phyloP scores from a whole-genome alignment of 2,329 filamentous ascomycete genomes.

The Spiromastix sp. region DNA sequence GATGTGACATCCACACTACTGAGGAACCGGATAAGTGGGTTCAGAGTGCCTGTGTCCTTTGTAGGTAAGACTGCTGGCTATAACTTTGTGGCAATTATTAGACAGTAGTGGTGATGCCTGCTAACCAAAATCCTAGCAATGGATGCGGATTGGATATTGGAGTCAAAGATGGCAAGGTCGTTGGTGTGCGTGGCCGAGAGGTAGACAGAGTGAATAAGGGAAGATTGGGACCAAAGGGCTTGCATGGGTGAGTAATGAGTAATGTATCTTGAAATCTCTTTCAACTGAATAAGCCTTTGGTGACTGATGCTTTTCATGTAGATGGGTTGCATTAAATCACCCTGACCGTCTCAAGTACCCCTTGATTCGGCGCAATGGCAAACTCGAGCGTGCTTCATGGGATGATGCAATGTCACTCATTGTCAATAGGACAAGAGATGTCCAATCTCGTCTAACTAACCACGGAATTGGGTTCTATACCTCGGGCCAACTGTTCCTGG shows the following conservation, averaged over 20 bases:
- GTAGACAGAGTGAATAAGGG: slow-evolving; percentile 27
- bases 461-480: slow-evolving; percentile 33
- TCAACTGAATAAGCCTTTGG: not conserved
- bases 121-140: slow-evolving; percentile 14
- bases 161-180: slow-evolving; percentile 25
- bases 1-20: slow-evolving; percentile 20
- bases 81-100: not conserved
- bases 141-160: slow-evolving; percentile 27
- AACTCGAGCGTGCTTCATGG: slow-evolving; percentile 25
- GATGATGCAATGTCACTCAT: slow-evolving; percentile 30
- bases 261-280: not conserved
- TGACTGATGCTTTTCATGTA: slow-evolving; percentile 5
- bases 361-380: slow-evolving; percentile 24
- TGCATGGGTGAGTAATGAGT: slow-evolving; percentile 20
- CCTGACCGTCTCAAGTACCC: slow-evolving; percentile 24
- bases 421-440: slow-evolving; percentile 20
- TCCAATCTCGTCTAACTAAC: slow-evolving; percentile 21
- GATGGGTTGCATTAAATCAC: slow-evolving; percentile 20
- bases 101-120: not conserved
- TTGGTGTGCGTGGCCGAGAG: slow-evolving; percentile 26
- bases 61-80: slow-evolving; percentile 21
- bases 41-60: slow-evolving; percentile 29
- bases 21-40: slow-evolving; percentile 30
- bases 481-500: slow-evolving; percentile 28
- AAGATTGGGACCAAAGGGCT: slow-evolving; percentile 25